These are phyloP conservation scores for Aspergillus aculeatinus DNA, from an alignment of 2,329 filamentous ascomycete species.

Conservation along the genomic window DNA sequence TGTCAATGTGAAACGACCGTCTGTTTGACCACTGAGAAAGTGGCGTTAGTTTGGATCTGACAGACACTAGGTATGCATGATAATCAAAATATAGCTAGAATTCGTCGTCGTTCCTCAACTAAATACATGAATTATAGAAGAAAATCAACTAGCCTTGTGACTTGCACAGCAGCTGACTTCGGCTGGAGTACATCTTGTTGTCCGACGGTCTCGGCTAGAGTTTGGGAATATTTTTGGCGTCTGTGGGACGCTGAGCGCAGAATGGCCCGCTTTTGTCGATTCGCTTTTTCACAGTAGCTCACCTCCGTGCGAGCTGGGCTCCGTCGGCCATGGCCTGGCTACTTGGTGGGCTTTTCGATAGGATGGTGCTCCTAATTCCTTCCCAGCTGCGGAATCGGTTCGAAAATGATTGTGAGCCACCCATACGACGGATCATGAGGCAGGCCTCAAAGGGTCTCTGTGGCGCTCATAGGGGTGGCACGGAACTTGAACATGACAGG, in stretches of 20 bases:
- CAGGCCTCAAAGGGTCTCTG: background rate
- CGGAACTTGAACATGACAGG: background rate
- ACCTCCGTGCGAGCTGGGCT: no score
- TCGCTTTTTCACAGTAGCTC: no score
- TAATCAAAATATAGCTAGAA: background rate
- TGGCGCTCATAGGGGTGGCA: background rate
- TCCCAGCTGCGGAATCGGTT: no score
- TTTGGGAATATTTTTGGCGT: background rate
- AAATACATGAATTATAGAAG: conserved; percentile 4
- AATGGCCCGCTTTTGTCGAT: background rate
- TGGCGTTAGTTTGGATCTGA: background rate
- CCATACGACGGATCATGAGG: background rate
- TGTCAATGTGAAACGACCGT: background rate
- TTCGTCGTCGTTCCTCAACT: background rate
- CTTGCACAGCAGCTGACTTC: background rate
- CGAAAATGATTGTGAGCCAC: background rate
- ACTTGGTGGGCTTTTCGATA: no score
- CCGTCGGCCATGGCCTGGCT: no score
- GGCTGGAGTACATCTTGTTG: background rate
- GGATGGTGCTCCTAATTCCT: no score
- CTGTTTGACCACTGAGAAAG: background rate
- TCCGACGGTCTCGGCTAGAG: background rate
- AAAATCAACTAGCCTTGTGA: background rate
- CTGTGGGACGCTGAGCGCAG: background rate
- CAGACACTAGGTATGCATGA: background rate